phyloP scores from a whole-genome alignment of 495 filamentous ascomycete genomes.

The Penicillium goetzii region DNA sequence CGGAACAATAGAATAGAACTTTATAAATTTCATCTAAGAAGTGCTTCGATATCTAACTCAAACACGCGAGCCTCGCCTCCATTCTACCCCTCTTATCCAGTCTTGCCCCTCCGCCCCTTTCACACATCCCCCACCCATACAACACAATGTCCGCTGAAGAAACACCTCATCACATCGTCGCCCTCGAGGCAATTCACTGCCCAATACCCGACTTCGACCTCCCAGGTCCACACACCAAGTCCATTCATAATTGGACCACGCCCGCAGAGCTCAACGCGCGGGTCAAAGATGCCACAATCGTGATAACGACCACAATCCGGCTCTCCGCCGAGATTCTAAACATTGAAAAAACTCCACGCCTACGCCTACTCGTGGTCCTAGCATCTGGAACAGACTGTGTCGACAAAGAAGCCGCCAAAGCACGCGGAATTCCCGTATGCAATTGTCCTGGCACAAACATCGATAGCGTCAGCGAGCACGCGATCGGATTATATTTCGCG shows the following conservation, averaged over 20 bases:
- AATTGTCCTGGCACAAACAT: conserved; percentile 55
- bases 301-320: conserved; percentile 46
- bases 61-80: background rate
- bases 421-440: conserved; percentile 47
- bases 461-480: conserved; percentile 57
- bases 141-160: conserved; percentile 2
- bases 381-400: conserved; percentile 58
- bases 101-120: background rate
- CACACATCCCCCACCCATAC: background rate
- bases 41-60: background rate
- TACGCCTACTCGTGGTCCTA: conserved; percentile 53
- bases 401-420: conserved; percentile 48
- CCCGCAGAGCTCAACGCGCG: conserved; percentile 39
- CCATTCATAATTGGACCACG: conserved; percentile 39
- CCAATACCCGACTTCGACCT: conserved; percentile 47
- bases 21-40: background rate
- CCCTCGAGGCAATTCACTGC: conserved; percentile 50
- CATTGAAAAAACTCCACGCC: conserved; percentile 29
- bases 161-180: conserved; percentile 45
- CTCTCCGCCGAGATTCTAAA: conserved; percentile 29
- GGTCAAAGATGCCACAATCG: conserved; percentile 52
- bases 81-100: background rate
- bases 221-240: conserved; percentile 36
- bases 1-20: background rate
- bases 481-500: conserved; percentile 1